phyloP scores from a whole-genome alignment of 2,329 filamentous ascomycete genomes.

The Colletotrichum theobromicola region DNA sequence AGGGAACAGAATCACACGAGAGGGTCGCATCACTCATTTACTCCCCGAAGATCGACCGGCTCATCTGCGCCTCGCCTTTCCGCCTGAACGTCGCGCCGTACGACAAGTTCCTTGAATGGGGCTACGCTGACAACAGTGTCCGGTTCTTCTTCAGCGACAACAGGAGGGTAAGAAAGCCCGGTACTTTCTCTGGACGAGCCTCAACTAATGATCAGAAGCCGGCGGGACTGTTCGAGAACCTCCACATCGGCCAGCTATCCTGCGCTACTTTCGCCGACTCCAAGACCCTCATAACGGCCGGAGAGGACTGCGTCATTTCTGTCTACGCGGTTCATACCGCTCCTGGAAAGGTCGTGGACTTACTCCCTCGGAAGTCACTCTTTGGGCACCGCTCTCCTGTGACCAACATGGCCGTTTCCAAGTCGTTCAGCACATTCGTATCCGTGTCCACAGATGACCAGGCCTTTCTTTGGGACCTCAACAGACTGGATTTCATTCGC shows the following conservation, averaged over 20 bases:
- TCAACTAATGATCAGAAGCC: constrained; percentile 46
- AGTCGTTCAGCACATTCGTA: constrained; percentile 86
- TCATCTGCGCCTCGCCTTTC: constrained; percentile 84
- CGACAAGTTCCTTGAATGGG: constrained; percentile 95
- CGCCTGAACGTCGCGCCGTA: constrained; percentile 89
- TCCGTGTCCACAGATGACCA: constrained; percentile 84
- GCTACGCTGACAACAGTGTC: constrained; percentile 90
- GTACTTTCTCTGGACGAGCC: neutral
- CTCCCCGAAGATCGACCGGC: constrained; percentile 78
- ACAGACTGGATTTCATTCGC: constrained; percentile 84
- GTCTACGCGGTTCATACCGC: constrained; percentile 76
- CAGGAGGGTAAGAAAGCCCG: constrained; percentile 61
- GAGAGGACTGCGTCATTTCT: constrained; percentile 89
- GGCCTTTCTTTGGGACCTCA: constrained; percentile 92
- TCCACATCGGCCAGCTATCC: constrained; percentile 90
- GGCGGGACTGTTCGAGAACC: constrained; percentile 89
- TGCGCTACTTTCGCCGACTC: constrained; percentile 86
- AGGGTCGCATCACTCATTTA: constrained; percentile 81
- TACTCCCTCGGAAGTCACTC: constrained; percentile 78
- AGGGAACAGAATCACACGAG: constrained; percentile 67
- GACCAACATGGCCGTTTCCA: constrained; percentile 81
- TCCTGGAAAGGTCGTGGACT: constrained; percentile 73
- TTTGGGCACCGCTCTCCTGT: constrained; percentile 91
- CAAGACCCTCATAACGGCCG: constrained; percentile 88
- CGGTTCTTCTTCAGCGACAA: constrained; percentile 89